phyloP scores from a whole-genome alignment of 306 rosid genomes.

The Adenanthera pavonina region DNA sequence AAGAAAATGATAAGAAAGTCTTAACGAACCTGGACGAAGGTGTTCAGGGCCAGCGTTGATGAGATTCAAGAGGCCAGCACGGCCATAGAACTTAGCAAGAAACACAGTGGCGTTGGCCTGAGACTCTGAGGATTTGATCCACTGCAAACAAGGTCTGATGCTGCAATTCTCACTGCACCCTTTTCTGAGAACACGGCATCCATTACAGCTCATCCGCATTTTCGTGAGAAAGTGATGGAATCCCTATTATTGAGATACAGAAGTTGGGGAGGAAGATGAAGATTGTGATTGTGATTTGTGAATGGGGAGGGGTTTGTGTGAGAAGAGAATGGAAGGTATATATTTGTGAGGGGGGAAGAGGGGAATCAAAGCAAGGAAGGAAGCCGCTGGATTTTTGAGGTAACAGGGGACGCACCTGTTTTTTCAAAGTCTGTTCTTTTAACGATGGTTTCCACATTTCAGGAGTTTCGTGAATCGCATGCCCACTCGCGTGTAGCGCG shows the following conservation, averaged over 20 bases:
- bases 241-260: neutral
- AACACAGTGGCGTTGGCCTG: slow-evolving; percentile 94
- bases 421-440: neutral
- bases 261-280: neutral
- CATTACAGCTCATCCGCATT: slow-evolving; percentile 98
- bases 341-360: slow-evolving; percentile 17
- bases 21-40: slow-evolving; percentile 79
- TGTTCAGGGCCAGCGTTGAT: slow-evolving; percentile 83
- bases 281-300: neutral
- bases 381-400: slow-evolving; percentile 63
- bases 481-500: slow-evolving; percentile 40
- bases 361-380: slow-evolving; percentile 14
- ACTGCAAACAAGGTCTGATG: slow-evolving; percentile 85
- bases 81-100: slow-evolving; percentile 96
- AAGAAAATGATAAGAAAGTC: neutral
- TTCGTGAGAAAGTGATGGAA: neutral
- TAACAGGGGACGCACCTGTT: slow-evolving; percentile 60
- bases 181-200: slow-evolving; percentile 84
- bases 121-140: slow-evolving; percentile 85
- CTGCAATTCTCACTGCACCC: slow-evolving; percentile 94
- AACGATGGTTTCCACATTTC: slow-evolving; percentile 60
- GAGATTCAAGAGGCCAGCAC: slow-evolving; percentile 94
- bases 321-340: slow-evolving; percentile 18
- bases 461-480: slow-evolving; percentile 38
- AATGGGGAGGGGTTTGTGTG: neutral